phyloP scores from a whole-genome alignment of 805 yeast genomes.

The Dipodascopsis uninucleata region DNA sequence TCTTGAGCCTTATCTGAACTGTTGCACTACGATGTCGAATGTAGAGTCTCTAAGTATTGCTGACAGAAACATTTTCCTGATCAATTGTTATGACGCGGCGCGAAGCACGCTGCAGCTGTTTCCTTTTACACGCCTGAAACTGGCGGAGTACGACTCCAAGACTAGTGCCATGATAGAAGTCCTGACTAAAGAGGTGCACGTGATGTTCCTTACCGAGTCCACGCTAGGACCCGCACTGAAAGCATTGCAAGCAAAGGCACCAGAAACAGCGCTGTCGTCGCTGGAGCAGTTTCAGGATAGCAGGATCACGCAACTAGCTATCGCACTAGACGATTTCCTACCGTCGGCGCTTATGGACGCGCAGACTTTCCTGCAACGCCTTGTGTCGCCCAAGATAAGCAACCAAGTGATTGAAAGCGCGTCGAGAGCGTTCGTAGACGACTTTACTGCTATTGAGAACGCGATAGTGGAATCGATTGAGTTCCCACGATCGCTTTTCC shows the following conservation, averaged over 20 bases:
- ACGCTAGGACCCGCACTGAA: slow-evolving; percentile 6
- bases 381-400: slow-evolving; percentile 38
- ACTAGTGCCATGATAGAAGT: slow-evolving; percentile 1
- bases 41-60: slow-evolving; percentile 31
- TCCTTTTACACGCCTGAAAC: slow-evolving; percentile 19
- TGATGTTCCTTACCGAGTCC: slow-evolving; percentile 16
- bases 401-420: slow-evolving; percentile 34
- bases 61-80: slow-evolving; percentile 33
- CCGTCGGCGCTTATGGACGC: slow-evolving; percentile 37
- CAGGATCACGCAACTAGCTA: slow-evolving; percentile 24
- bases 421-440: slow-evolving; percentile 34
- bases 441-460: slow-evolving; percentile 33
- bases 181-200: slow-evolving; percentile 11
- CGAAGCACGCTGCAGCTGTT: slow-evolving; percentile 26
- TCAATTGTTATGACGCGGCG: slow-evolving; percentile 39
- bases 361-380: slow-evolving; percentile 30
- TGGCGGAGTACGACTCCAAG: slow-evolving; percentile 9
- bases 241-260: slow-evolving; percentile 12
- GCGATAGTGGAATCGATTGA: slow-evolving; percentile 32
- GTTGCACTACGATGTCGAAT: slow-evolving; percentile 32
- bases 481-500: slow-evolving; percentile 29
- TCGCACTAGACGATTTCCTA: slow-evolving; percentile 36
- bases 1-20: slow-evolving; percentile 35
- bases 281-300: slow-evolving; percentile 10
- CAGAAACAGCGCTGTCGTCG: slow-evolving; percentile 7